A percentile compares a stretch with the other conserved stretches of the same genome.
These are phyloP conservation scores for Oryza rufipogon DNA, from an alignment of 176 grass and related monocot genomes.

Conservation along the genomic window DNA sequence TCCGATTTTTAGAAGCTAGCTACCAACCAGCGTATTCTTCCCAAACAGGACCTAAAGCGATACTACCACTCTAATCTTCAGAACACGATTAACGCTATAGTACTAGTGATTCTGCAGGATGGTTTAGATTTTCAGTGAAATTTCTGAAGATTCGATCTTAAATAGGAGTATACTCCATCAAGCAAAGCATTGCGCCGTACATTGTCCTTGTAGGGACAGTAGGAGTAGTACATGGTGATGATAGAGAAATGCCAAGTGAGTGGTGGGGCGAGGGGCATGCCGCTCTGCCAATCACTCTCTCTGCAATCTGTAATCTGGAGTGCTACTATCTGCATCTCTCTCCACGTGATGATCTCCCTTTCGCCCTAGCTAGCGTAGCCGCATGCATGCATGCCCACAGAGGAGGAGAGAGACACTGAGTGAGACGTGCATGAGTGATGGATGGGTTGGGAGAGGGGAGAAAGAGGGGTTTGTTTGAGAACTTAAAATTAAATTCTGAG, in stretches of 20 bases:
- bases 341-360: conserved; percentile 5
- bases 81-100: neutral
- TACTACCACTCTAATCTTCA: neutral
- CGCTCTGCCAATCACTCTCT: neutral
- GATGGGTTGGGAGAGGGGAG: neutral
- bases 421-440: conserved; percentile 19
- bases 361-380: neutral
- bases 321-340: neutral
- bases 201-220: neutral
- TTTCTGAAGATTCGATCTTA: neutral
- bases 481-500: too few relatives aligned
- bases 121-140: neutral
- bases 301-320: neutral
- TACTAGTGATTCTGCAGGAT: neutral
- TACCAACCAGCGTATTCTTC: too few relatives aligned
- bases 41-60: too few relatives aligned
- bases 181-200: neutral
- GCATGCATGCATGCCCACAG: neutral
- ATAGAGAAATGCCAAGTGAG: neutral
- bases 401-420: neutral
- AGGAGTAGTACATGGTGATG: neutral
- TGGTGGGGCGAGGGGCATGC: neutral
- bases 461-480: too few relatives aligned
- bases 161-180: neutral
- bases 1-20: too few relatives aligned